A percentile compares a stretch with the other conserved stretches of the same genome.
phyloP scores from a whole-genome alignment of 2,329 filamentous ascomycete genomes.

The Plenodomus tracheiphilus region DNA sequence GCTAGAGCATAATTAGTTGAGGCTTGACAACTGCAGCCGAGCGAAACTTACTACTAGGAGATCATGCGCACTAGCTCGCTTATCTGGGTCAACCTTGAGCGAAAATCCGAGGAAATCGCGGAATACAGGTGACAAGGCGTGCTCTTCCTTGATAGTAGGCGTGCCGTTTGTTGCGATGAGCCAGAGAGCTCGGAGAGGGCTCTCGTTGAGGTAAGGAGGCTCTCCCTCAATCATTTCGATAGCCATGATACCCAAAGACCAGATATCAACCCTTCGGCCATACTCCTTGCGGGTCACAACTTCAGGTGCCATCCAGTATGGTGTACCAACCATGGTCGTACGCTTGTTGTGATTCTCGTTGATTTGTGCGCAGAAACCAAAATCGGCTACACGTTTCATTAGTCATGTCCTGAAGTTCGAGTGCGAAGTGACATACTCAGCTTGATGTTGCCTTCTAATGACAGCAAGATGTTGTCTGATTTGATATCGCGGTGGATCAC shows the following conservation, averaged over 20 bases:
- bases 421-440: conserved; percentile 78
- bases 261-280: conserved; percentile 97
- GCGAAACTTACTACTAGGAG: conserved; percentile 74
- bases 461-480: conserved; percentile 95
- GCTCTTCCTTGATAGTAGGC: conserved; percentile 90
- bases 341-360: conserved; percentile 97
- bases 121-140: conserved; percentile 79
- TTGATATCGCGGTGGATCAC: conserved; percentile 99
- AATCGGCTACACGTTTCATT: conserved; percentile 69
- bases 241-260: conserved; percentile 98
- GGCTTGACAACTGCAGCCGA: neutral
- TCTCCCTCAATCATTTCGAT: conserved; percentile 99
- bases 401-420: too few species aligned
- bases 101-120: conserved; percentile 91
- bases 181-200: conserved; percentile 88
- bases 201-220: conserved; percentile 94
- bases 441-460: conserved; percentile 94
- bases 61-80: conserved; percentile 93
- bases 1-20: conserved; percentile 30
- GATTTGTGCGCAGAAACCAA: conserved; percentile 98
- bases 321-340: conserved; percentile 98
- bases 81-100: conserved; percentile 94
- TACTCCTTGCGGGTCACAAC: conserved; percentile 98
- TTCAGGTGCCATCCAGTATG: conserved; percentile 99
- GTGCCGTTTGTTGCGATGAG: conserved; percentile 97